Evolutionary conservation across 371 early-diverging fungal species (phyloP), one percentile per base, ranked within the genome.

Genomic region (Umbelopsis sp.): DNA sequence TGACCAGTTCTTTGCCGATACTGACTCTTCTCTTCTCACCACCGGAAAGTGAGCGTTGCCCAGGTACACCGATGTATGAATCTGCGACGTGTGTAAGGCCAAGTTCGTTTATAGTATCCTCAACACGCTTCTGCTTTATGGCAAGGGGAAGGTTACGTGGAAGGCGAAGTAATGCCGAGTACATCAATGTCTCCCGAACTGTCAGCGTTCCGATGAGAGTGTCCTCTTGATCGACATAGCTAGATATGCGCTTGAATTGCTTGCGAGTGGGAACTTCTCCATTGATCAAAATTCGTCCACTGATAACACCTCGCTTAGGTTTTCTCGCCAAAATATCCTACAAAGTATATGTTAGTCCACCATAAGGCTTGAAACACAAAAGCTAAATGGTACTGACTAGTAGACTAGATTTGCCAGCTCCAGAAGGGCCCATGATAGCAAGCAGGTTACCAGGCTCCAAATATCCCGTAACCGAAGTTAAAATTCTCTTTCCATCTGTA

Each of bases 141-240:
- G 69, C 74, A 16, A 74, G 63, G 0, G 86, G 76, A 82, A 91
- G 87, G 1, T 71, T 73, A 37, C 87, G 84, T 0, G 94, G 92
- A 35, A 95, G 74, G 9, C 96, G 87, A 46, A 98, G 86, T 57
- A 90, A 72, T 0, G 97, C 97, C 0, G 93, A 90, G 70, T 92
- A 96, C 71, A 90, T 82, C n/a, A 98, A 82, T 4, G 96, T 92
- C 72, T 98, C 97, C 46, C 92, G 86, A 0, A 97, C 97, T 0
- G 98, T 98, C 64, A 96, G 76, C 0, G 94, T 94, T 0, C 89
- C 83, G 85, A 94, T 91, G 35, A 96, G 78, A 2, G 90, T 85
- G 73, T 97, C 97, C 67, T 97, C 96, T 73, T 97, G 98, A 73
- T 95, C 94, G 0, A 97, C 96, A 79, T 88, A 96, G n/a, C 96